Percentiles rank a stretch among this genome's conserved stretches.
These are phyloP conservation scores for Cladophialophora psammophila DNA, from an alignment of 2,329 filamentous ascomycete species.

Conservation along the genomic window DNA sequence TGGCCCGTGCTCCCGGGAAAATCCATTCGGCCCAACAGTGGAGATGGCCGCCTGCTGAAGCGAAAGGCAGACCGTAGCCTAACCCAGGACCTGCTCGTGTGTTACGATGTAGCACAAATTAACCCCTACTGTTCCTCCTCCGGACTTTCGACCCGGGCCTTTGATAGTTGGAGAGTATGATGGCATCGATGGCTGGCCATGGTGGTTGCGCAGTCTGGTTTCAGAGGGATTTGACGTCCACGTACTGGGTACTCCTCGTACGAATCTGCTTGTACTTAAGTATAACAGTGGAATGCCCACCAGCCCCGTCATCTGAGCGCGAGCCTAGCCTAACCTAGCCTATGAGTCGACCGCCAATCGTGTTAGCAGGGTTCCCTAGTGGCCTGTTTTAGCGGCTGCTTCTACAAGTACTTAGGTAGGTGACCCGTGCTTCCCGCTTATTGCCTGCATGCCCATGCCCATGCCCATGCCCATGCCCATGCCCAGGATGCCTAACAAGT, in stretches of 20 bases:
- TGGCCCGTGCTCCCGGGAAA: background rate
- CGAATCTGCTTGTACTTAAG: too few relatives aligned
- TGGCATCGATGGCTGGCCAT: background rate
- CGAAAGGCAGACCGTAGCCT: background rate
- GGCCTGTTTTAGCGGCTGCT: conserved; percentile 5
- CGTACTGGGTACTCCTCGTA: background rate
- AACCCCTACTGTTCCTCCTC: background rate
- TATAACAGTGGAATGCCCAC: background rate
- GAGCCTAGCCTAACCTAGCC: background rate
- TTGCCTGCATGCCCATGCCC: conserved; percentile 5
- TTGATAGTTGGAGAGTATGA: background rate
- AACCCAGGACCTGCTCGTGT: background rate
- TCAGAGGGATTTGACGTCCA: background rate
- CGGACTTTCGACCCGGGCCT: background rate
- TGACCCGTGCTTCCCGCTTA: conserved; percentile 2
- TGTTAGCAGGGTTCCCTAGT: background rate
- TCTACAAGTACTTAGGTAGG: too few relatives aligned
- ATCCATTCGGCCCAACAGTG: background rate
- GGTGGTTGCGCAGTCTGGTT: background rate
- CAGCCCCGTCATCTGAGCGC: background rate
- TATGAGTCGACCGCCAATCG: background rate
- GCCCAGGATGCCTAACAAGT: too few relatives aligned
- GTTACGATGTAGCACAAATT: background rate
- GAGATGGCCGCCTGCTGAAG: background rate
- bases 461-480: background rate